Conservation (phyloP, 306 rosid genomes). For the Cajanus cajan region DNA sequence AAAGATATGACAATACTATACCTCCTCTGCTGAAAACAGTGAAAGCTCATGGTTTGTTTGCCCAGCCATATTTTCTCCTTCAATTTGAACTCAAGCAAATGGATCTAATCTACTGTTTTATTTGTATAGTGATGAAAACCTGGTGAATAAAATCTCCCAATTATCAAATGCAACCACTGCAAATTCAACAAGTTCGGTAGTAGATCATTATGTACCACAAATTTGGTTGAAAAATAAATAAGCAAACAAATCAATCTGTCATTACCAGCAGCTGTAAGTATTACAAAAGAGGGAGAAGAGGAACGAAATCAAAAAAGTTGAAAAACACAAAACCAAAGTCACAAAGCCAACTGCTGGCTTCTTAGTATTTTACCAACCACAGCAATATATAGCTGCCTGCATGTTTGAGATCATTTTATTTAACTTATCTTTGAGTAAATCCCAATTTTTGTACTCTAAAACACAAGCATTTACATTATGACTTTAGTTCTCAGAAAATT, state of each 20-base stretch:
- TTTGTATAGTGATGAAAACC: neutral
- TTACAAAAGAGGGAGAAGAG: neutral
- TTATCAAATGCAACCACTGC: neutral
- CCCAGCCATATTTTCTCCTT: slow-evolving; percentile 42
- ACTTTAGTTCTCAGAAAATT: neutral
- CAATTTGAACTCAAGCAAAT: slow-evolving; percentile 9
- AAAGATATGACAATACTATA: neutral
- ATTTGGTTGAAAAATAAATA: neutral
- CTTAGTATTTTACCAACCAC: neutral
- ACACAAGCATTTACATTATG: neutral
- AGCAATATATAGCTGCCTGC: neutral
- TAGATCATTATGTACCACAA: neutral
- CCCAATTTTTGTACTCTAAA: neutral
- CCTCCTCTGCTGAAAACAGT: slow-evolving; percentile 50
- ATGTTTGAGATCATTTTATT: neutral
- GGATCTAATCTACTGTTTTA: neutral
- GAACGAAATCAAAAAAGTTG: neutral
- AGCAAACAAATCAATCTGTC: neutral
- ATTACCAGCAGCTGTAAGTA: neutral
- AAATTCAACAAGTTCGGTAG: neutral
- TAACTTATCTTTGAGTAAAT: neutral
- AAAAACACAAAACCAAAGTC: neutral
- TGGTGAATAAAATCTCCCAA: neutral
- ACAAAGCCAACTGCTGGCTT: neutral
- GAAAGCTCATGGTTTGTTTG: slow-evolving; percentile 44